These are phyloP conservation scores for Acanthamoeba culbertsoni DNA, from an alignment of 208 protist genomes.

Conservation along the genomic window DNA sequence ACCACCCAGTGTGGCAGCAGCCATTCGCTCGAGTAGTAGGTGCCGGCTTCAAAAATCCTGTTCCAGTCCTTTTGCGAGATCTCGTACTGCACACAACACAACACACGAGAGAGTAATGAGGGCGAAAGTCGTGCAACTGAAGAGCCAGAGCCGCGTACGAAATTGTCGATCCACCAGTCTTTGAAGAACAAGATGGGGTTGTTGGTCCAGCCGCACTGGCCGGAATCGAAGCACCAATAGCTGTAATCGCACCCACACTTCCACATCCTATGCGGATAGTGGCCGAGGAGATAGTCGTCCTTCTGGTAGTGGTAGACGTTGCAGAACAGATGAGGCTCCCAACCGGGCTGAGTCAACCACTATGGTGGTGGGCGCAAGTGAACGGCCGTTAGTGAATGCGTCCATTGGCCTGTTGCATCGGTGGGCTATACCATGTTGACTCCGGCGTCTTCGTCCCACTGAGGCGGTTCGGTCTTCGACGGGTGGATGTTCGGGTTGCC, in stretches of 20 bases:
- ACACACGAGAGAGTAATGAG: neutral
- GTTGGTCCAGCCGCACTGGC: constrained; percentile 5
- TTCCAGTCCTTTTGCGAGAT: constrained; percentile 6
- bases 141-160: neutral
- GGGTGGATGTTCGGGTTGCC: neutral
- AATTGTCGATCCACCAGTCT: neutral
- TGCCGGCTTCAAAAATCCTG: neutral
- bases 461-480: neutral
- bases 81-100: neutral
- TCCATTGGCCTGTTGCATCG: too few relatives aligned
- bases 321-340: constrained; percentile 19
- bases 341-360: neutral
- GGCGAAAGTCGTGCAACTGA: neutral
- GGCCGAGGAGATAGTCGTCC: neutral
- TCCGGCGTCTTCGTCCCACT: neutral
- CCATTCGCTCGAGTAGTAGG: constrained; percentile 17
- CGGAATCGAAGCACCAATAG: constrained; percentile 22
- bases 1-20: constrained; percentile 44
- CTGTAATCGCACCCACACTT: neutral
- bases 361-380: neutral
- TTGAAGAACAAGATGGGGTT: neutral
- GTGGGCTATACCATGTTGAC: constrained; percentile 44
- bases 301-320: constrained; percentile 11
- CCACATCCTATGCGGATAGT: constrained; percentile 13
- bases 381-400: neutral